Evolutionary conservation across 345 rosid species (phyloP).

Genomic region (Odontarrhena argentea): DNA sequence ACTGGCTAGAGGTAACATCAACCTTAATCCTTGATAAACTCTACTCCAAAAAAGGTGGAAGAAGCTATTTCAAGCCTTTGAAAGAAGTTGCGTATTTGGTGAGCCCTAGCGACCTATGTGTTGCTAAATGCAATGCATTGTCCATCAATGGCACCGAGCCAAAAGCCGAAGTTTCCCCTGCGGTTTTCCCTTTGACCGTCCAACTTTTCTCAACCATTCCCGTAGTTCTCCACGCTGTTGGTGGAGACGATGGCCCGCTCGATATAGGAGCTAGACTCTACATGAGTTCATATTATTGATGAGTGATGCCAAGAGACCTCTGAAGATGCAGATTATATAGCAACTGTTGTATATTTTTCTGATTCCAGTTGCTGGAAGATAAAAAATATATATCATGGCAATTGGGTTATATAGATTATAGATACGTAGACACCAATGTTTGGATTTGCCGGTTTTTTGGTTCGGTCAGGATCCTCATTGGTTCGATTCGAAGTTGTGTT

Average conservation of each 20-base stretch:
- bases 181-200: constrained; percentile 69
- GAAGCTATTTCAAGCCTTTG: constrained; percentile 49
- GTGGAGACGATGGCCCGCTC: constrained; percentile 79
- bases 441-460: constrained; percentile 38
- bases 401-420: constrained; percentile 23
- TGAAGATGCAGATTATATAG: constrained; percentile 25
- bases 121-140: constrained; percentile 39
- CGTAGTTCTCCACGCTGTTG: constrained; percentile 74
- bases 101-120: constrained; percentile 52
- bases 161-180: constrained; percentile 48
- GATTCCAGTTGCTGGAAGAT: constrained; percentile 25
- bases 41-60: constrained; percentile 48
- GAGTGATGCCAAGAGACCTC: constrained; percentile 35
- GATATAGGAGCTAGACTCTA: constrained; percentile 75
- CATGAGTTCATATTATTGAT: constrained; percentile 67
- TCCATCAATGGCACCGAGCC: constrained; percentile 25
- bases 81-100: constrained; percentile 58
- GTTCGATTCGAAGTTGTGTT: constrained; percentile 27
- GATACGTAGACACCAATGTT: constrained; percentile 22
- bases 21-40: constrained; percentile 66
- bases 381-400: not conserved
- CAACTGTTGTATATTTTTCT: constrained; percentile 33
- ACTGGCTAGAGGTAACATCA: constrained; percentile 85
- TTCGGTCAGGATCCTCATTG: constrained; percentile 34
- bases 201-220: constrained; percentile 75